These are phyloP conservation scores for Sesbania bispinosa DNA, from an alignment of 306 rosid species.

Conservation along the genomic window DNA sequence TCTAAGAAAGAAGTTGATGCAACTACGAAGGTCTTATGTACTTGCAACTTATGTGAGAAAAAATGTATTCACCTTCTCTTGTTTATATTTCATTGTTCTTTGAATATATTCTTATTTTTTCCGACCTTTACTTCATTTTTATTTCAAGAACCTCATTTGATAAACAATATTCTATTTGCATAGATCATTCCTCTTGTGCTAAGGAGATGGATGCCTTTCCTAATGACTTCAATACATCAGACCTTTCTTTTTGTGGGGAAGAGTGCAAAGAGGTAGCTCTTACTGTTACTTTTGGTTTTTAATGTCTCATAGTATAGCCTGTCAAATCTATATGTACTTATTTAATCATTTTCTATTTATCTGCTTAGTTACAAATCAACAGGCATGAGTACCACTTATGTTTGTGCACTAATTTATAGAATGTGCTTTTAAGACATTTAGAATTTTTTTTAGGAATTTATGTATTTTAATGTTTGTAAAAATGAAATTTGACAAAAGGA, in stretches of 20 bases:
- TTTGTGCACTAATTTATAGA: constrained; percentile 43
- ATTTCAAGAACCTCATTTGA: constrained; percentile 22
- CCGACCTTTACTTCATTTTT: background rate
- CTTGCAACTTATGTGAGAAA: constrained; percentile 81
- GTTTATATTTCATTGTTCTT: constrained; percentile 10
- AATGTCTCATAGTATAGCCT: constrained; percentile 8
- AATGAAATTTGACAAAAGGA: background rate
- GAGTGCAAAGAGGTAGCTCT: constrained; percentile 82
- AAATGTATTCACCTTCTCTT: constrained; percentile 62
- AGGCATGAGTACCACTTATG: background rate
- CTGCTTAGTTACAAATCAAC: background rate
- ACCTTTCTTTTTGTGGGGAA: constrained; percentile 64
- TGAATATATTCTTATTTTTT: constrained; percentile 16
- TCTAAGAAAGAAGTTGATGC: constrained; percentile 38
- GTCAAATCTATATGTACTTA: constrained; percentile 25
- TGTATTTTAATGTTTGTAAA: background rate
- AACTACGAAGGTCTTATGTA: constrained; percentile 30
- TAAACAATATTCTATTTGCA: constrained; percentile 20
- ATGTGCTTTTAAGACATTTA: background rate
- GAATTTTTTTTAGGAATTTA: background rate
- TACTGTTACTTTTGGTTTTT: background rate
- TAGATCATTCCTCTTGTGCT: constrained; percentile 71
- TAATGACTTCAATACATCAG: constrained; percentile 26
- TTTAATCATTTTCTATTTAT: background rate
- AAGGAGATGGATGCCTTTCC: constrained; percentile 45